phyloP scores from a whole-genome alignment of 2,329 filamentous ascomycete species.

The Ophiosphaerella herpotricha region DNA sequence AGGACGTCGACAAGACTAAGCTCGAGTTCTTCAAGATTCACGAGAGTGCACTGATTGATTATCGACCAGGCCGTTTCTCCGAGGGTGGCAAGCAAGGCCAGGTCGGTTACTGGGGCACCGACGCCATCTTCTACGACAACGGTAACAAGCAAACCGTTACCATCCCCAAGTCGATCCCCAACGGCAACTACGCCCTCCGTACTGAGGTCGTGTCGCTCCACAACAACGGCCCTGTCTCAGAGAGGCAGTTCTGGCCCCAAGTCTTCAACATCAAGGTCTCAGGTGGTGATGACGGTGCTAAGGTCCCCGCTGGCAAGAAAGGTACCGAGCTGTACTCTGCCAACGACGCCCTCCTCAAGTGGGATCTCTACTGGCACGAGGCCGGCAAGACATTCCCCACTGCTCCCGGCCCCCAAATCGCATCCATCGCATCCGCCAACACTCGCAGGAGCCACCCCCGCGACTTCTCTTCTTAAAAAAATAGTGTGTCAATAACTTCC shows the following conservation, averaged over 20 bases:
- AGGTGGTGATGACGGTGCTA: conserved; percentile 30
- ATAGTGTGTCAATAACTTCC: neutral
- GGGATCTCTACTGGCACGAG: conserved; percentile 37
- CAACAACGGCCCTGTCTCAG: conserved; percentile 37
- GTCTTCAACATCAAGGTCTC: conserved; percentile 43
- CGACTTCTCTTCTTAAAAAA: conserved; percentile 32
- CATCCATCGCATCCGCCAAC: conserved; percentile 17
- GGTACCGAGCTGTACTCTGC: conserved; percentile 37
- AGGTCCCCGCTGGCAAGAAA: conserved; percentile 33
- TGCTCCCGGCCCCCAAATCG: conserved; percentile 30
- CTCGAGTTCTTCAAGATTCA: conserved; percentile 45
- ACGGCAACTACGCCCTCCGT: conserved; percentile 42
- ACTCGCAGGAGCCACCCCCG: conserved; percentile 26
- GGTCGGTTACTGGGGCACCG: conserved; percentile 39
- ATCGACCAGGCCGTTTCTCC: conserved; percentile 33
- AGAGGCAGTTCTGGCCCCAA: conserved; percentile 44
- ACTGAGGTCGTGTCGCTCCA: conserved; percentile 43
- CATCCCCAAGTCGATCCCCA: conserved; percentile 38
- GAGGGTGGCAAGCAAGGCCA: conserved; percentile 24
- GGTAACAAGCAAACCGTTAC: conserved; percentile 37
- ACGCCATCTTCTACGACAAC: conserved; percentile 42
- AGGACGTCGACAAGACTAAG: conserved; percentile 33
- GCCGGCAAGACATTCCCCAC: conserved; percentile 26
- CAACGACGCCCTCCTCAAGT: conserved; percentile 33
- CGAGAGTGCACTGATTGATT: conserved; percentile 31